Evolutionary conservation across 1,139 yeast genomes (phyloP), one percentile per base, ranked within the genome.

Genomic region (Blastobotrys capitulatus): DNA sequence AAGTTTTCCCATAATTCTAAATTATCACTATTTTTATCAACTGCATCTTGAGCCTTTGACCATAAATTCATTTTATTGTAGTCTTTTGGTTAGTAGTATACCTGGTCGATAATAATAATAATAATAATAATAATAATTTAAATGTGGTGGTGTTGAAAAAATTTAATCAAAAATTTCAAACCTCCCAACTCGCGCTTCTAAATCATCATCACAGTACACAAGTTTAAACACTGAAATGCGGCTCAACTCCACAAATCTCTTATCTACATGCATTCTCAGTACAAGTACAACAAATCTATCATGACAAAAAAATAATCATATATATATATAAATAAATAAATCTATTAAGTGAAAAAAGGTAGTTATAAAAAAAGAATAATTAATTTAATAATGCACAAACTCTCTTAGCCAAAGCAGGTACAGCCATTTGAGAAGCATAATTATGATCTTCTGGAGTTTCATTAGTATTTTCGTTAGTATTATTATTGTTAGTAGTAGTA

Each of bases 1-100:
- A 80, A 61, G 9, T 61, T 55, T 57, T 77, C 75, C 85, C 86
- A 81, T 34, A 66, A 62, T 10, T 61, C 58, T 22, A 79, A 66
- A 54, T 70, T 69, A 44, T 76, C 76, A 0, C 81, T 46, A 41
- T 60, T 59, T 1, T 51, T 42, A 22, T 52, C 51, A 22, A 57
- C 60, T 3, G 57, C 54, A 13, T 55, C 58, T 20, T 39, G 46
- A 16, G 62, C 61, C 34, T 41, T 27, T 25, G 38, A 38, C 47
- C 47, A 44, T 13, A 18, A 5, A 16, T 12, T 36, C 47, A 27
- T 44, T 22, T 12, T 27, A n/a, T n/a, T n/a, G n/a, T 15, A 20
- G 12, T 42, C 15, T 34, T 13, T 9, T 35, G 15, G 40, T 43
- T 34, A 22, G 31, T 19, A 35, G 15, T n/a, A n/a, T n/a, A n/a